Percentiles rank a stretch among this genome's conserved stretches.
Evolutionary conservation across 1,284 basidiomycete species (phyloP).

Genomic region (Naganishia liquefaciens): DNA sequence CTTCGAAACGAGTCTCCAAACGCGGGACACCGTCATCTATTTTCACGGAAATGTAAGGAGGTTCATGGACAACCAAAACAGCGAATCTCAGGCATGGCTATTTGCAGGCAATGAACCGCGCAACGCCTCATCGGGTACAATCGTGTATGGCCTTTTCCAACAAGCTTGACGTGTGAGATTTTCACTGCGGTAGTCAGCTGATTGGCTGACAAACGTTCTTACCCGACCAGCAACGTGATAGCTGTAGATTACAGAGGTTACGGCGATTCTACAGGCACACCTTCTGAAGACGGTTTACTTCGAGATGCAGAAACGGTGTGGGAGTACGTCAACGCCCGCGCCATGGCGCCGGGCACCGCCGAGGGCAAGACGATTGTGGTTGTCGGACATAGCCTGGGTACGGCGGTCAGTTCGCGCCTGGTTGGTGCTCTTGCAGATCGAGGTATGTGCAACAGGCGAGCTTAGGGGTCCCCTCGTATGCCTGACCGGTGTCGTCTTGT

Average conservation of each 20-base stretch:
- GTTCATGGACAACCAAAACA: neutral
- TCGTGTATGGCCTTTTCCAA: slow-evolving; percentile 52
- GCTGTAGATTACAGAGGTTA: slow-evolving; percentile 91
- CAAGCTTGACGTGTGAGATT: slow-evolving; percentile 69
- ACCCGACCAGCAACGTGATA: slow-evolving; percentile 65
- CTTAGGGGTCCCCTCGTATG: neutral
- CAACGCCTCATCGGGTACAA: slow-evolving; percentile 34
- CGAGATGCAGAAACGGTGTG: slow-evolving; percentile 77
- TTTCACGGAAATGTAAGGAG: slow-evolving; percentile 77
- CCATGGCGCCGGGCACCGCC: neutral
- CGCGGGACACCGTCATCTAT: slow-evolving; percentile 76
- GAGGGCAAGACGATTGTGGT: slow-evolving; percentile 39
- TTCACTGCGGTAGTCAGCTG: slow-evolving; percentile 70
- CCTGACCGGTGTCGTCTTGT: neutral
- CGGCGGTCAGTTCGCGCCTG: slow-evolving; percentile 64
- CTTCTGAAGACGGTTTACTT: slow-evolving; percentile 71
- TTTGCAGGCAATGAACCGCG: slow-evolving; percentile 43
- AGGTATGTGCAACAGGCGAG: slow-evolving; percentile 35
- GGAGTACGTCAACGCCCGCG: slow-evolving; percentile 65
- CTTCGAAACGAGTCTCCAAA: slow-evolving; percentile 59
- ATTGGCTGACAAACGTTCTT: neutral
- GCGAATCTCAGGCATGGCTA: neutral
- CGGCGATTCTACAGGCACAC: slow-evolving; percentile 77
- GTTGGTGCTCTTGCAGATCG: slow-evolving; percentile 43
- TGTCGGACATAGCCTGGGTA: slow-evolving; percentile 76